These are phyloP conservation scores for Saururus chinensis DNA, from an alignment of 164 flowering plant species.

Conservation along the genomic window DNA sequence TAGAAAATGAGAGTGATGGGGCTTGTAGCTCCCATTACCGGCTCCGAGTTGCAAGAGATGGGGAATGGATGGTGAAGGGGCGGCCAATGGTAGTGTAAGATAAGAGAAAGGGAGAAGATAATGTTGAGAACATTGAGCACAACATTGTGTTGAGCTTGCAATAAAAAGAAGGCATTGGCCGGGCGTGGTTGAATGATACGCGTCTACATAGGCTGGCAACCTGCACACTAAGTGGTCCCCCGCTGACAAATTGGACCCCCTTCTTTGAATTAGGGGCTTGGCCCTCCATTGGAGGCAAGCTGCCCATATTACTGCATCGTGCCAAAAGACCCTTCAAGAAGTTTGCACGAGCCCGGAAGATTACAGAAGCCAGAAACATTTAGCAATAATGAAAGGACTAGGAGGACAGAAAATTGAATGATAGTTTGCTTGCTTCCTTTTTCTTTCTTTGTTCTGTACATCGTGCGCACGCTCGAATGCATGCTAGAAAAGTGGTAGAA, in stretches of 20 bases:
- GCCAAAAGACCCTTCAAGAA: not conserved
- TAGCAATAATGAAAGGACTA: not conserved
- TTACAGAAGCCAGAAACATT: not conserved
- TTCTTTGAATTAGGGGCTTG: not conserved
- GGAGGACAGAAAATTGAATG: not conserved
- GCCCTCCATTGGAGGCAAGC: not conserved
- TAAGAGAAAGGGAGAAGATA: conserved; percentile 10
- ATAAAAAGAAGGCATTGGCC: not conserved
- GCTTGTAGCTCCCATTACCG: conserved; percentile 11
- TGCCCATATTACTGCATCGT: not conserved
- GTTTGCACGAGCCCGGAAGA: not conserved
- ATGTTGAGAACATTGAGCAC: conserved; percentile 1
- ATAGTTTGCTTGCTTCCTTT: no score
- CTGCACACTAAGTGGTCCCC: conserved; percentile 19
- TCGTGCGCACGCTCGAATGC: not conserved
- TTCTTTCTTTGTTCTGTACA: not conserved
- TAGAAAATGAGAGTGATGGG: conserved; percentile 3
- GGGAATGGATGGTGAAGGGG: conserved; percentile 5
- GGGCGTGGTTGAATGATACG: conserved; percentile 14
- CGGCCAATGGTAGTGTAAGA: conserved; percentile 2
- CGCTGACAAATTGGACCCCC: conserved; percentile 1
- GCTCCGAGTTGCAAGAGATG: conserved; percentile 3
- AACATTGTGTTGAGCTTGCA: not conserved
- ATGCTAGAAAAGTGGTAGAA: not conserved
- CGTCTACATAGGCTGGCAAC: conserved; percentile 13